Evolutionary conservation across 2,329 filamentous ascomycete genomes (phyloP).

Genomic region (Sporothrix sp.): DNA sequence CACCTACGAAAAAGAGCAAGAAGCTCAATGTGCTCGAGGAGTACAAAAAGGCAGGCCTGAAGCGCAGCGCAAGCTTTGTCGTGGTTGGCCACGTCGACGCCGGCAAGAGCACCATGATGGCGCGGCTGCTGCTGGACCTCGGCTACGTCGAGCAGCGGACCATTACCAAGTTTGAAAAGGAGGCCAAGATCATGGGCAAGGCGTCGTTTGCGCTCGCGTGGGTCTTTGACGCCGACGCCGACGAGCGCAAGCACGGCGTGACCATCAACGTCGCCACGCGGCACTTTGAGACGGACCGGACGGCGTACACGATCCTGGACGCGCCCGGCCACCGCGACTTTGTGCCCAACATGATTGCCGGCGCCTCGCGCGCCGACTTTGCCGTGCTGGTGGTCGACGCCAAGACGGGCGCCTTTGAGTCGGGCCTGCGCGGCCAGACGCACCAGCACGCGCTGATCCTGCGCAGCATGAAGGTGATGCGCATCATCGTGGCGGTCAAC

Average conservation of each 20-base stretch:
- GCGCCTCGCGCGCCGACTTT: slow-evolving; percentile 90
- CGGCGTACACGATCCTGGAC: slow-evolving; percentile 86
- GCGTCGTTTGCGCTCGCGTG: slow-evolving; percentile 93
- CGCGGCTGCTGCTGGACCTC: slow-evolving; percentile 79
- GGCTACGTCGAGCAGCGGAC: slow-evolving; percentile 81
- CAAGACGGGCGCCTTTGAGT: slow-evolving; percentile 83
- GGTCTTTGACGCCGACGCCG: slow-evolving; percentile 86
- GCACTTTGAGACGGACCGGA: slow-evolving; percentile 81
- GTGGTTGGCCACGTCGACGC: slow-evolving; percentile 96
- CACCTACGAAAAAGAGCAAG: slow-evolving; percentile 56
- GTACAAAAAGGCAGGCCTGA: slow-evolving; percentile 63
- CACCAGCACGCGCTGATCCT: slow-evolving; percentile 86
- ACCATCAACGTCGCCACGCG: slow-evolving; percentile 97
- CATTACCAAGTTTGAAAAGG: slow-evolving; percentile 76
- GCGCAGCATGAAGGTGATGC: slow-evolving; percentile 80
- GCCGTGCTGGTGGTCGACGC: slow-evolving; percentile 91
- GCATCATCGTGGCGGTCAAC: slow-evolving; percentile 84
- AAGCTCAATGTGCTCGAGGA: slow-evolving; percentile 78
- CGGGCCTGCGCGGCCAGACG: slow-evolving; percentile 85
- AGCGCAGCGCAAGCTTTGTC: slow-evolving; percentile 80
- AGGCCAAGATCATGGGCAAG: slow-evolving; percentile 87
- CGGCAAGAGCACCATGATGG: slow-evolving; percentile 96
- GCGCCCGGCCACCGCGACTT: slow-evolving; percentile 93
- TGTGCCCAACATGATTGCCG: slow-evolving; percentile 98
- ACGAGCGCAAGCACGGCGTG: slow-evolving; percentile 81